Conservation (phyloP, 768 basidiomycete species). For the Amanita brunnescens region DNA sequence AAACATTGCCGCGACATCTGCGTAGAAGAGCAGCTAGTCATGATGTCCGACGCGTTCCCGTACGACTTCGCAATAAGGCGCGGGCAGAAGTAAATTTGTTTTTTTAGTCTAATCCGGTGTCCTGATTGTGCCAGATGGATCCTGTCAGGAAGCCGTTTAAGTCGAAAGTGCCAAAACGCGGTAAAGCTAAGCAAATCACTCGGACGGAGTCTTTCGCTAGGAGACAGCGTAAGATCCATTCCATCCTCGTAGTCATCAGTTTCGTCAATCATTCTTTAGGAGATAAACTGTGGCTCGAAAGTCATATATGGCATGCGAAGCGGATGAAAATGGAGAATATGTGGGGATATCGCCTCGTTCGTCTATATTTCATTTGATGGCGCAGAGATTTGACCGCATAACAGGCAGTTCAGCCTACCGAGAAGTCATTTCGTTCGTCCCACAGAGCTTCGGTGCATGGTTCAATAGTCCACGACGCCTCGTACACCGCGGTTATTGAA, state of each 20-base stretch:
- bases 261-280: constrained; percentile 30
- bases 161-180: constrained; percentile 50
- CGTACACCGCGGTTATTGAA: constrained; percentile 73
- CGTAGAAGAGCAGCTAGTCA: constrained; percentile 92
- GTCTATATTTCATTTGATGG: constrained; percentile 11
- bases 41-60: constrained; percentile 84
- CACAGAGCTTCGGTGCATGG: constrained; percentile 83
- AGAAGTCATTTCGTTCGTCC: constrained; percentile 87
- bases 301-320: constrained; percentile 96
- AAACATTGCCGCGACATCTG: constrained; percentile 85
- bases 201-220: constrained; percentile 54
- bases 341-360: constrained; percentile 86
- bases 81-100: constrained; percentile 56
- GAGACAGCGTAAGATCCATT: constrained; percentile 56
- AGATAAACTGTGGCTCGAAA: constrained; percentile 89
- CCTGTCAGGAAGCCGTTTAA: constrained; percentile 27
- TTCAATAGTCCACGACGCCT: constrained; percentile 84
- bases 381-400: not conserved
- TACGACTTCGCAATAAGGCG: constrained; percentile 76
- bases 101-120: not conserved
- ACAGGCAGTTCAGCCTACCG: constrained; percentile 79
- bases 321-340: constrained; percentile 90
- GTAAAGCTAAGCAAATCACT: constrained; percentile 48
- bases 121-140: constrained; percentile 35
- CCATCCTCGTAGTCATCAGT: not conserved